phyloP scores from a whole-genome alignment of 805 yeast species.

The Ogataea methylovora region DNA sequence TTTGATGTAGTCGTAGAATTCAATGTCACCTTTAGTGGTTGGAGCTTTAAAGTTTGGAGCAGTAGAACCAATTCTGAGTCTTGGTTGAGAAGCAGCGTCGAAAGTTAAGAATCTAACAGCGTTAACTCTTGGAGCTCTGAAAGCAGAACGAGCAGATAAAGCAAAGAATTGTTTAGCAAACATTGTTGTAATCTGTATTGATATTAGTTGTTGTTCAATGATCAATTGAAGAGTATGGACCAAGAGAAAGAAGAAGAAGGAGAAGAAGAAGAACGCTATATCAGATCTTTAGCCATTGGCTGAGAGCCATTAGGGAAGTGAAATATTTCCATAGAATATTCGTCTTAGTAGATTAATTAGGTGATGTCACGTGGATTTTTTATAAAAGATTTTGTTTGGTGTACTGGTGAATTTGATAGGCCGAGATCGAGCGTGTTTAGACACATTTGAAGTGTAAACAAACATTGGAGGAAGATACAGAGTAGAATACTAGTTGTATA shows the following conservation, averaged over 20 bases:
- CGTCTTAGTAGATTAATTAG: no score
- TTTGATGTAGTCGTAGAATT: slow-evolving; percentile 83
- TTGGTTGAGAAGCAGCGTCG: slow-evolving; percentile 48
- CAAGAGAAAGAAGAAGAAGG: neutral
- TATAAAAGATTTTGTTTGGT: no score
- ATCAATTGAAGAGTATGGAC: neutral
- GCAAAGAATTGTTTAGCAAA: slow-evolving; percentile 15
- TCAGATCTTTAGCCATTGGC: no score
- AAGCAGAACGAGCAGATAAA: slow-evolving; percentile 1
- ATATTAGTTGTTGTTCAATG: neutral
- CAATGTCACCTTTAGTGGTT: slow-evolving; percentile 74
- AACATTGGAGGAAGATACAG: no score
- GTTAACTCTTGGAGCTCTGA: slow-evolving; percentile 4
- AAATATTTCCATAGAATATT: no score
- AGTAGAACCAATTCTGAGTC: slow-evolving; percentile 69
- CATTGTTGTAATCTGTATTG: slow-evolving; percentile 7
- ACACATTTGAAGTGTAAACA: no score
- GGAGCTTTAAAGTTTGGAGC: slow-evolving; percentile 88
- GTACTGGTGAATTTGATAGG: no score
- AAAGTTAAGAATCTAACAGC: slow-evolving; percentile 31
- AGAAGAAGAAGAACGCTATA: no score
- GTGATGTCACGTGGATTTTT: no score
- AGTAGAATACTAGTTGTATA: no score
- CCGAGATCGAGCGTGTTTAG: no score
- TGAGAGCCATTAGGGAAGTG: no score